These are phyloP conservation scores for Microbotryomycetes sp. DNA, from an alignment of 1,284 basidiomycete species.

Conservation along the genomic window DNA sequence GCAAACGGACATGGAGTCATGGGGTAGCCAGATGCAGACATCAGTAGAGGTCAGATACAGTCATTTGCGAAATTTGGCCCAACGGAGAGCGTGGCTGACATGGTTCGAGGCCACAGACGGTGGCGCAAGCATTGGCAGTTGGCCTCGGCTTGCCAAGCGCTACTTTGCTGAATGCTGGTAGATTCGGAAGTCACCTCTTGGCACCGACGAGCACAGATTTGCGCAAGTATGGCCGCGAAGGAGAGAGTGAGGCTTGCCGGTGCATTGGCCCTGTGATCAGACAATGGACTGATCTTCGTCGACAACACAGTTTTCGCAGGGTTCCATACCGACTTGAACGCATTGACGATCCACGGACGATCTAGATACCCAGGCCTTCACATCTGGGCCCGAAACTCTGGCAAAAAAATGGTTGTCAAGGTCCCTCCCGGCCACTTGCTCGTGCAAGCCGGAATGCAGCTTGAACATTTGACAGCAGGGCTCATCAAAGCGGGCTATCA, in stretches of 20 bases:
- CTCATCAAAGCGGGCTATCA: constrained; percentile 76
- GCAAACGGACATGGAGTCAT: constrained; percentile 64
- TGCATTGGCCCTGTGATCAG: too few relatives aligned
- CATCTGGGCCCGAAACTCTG: constrained; percentile 86
- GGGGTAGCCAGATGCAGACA: constrained; percentile 76
- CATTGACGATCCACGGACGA: constrained; percentile 74
- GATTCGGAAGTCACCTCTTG: constrained; percentile 68
- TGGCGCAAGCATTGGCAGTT: constrained; percentile 73
- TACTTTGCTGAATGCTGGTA: constrained; percentile 66
- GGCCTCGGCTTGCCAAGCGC: constrained; percentile 65
- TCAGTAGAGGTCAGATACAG: constrained; percentile 53
- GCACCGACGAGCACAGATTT: constrained; percentile 87
- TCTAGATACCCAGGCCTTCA: constrained; percentile 73
- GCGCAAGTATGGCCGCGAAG: constrained; percentile 62
- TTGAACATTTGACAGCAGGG: constrained; percentile 80
- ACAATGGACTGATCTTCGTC: constrained; percentile 41
- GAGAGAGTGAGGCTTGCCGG: constrained; percentile 36
- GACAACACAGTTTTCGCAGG: constrained; percentile 59
- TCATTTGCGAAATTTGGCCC: not conserved
- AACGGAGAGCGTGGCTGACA: constrained; percentile 52
- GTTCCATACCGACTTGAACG: constrained; percentile 79
- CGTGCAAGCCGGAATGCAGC: constrained; percentile 83
- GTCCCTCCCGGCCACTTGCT: constrained; percentile 59
- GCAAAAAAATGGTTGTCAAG: constrained; percentile 73
- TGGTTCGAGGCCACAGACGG: constrained; percentile 44